Conservation (phyloP, 129 eudicot species). For the Flaveria bidentis region DNA sequence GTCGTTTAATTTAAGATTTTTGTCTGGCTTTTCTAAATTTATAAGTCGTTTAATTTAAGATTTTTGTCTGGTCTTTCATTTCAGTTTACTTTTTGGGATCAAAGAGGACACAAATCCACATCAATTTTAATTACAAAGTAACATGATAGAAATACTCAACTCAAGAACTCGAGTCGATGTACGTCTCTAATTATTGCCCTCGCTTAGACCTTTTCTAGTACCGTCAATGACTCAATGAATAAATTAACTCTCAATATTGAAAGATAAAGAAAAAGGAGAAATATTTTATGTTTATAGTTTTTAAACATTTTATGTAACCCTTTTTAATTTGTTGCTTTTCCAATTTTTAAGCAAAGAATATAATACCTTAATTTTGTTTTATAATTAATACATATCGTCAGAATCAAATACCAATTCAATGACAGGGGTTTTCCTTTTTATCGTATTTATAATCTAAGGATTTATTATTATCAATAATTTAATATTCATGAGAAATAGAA, state of each 20-base stretch:
- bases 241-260: not conserved
- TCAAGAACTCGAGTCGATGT: too few species aligned
- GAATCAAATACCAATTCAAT: not conserved
- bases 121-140: too few species aligned
- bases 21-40: not conserved
- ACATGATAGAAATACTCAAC: too few species aligned
- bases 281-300: not conserved
- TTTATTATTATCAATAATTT: too few species aligned
- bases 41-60: not conserved
- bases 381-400: not conserved
- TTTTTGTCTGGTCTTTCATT: too few species aligned
- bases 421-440: not conserved
- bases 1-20: too few species aligned
- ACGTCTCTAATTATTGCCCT: not conserved
- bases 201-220: not conserved
- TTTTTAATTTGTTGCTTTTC: not conserved
- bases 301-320: not conserved
- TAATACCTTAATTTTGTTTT: not conserved
- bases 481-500: too few species aligned
- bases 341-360: not conserved
- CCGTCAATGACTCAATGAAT: not conserved
- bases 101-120: too few species aligned
- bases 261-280: not conserved
- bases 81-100: too few species aligned
- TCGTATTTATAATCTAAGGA: not conserved